Evolutionary conservation across 257 asterid genomes (phyloP).

Genomic region (Solanum tarijense): DNA sequence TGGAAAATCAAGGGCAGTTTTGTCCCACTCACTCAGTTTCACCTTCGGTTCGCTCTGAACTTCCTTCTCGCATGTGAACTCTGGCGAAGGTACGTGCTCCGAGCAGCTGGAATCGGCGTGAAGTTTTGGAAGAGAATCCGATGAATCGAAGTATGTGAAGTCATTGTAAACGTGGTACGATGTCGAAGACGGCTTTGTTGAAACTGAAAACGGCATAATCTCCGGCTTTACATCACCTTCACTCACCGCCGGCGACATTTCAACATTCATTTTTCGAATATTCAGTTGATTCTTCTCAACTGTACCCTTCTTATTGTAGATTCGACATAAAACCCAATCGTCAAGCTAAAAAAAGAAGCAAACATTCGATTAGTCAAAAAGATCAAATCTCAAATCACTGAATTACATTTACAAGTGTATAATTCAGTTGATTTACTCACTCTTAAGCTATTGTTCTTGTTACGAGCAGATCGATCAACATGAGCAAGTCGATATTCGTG

Average conservation of each 20-base stretch:
- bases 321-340: slow-evolving; percentile 72
- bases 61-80: slow-evolving; percentile 38
- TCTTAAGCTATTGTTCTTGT: slow-evolving; percentile 50
- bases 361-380: slow-evolving; percentile 9
- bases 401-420: not conserved
- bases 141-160: slow-evolving; percentile 25
- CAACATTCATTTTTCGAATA: not conserved
- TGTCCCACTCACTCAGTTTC: slow-evolving; percentile 32
- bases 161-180: slow-evolving; percentile 34
- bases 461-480: slow-evolving; percentile 76
- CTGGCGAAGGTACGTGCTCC: slow-evolving; percentile 42
- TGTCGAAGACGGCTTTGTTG: slow-evolving; percentile 32
- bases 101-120: slow-evolving; percentile 62
- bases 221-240: slow-evolving; percentile 36
- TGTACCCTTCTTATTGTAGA: slow-evolving; percentile 55
- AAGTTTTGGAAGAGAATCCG: slow-evolving; percentile 45
- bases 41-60: slow-evolving; percentile 51
- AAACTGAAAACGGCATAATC: not conserved
- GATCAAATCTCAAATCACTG: not conserved
- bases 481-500: slow-evolving; percentile 88
- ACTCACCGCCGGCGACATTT: slow-evolving; percentile 11
- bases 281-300: slow-evolving; percentile 19
- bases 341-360: slow-evolving; percentile 33
- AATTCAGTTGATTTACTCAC: slow-evolving; percentile 23
- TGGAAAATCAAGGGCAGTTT: not conserved